A percentile compares a stretch with the other conserved stretches of the same genome.
phyloP scores from a whole-genome alignment of 1,139 yeast species.

The Candida sp. region DNA sequence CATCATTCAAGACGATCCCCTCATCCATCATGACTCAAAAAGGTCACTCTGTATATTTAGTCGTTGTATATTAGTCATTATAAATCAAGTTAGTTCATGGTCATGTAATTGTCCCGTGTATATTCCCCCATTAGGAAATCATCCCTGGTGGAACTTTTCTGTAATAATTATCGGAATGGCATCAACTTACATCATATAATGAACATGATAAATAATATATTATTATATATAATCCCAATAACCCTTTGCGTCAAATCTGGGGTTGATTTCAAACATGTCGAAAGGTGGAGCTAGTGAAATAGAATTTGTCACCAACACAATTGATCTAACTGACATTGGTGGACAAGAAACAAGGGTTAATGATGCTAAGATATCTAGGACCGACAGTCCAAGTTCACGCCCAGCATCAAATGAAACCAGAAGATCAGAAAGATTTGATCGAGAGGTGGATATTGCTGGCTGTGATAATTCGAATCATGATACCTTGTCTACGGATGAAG shows the following conservation, averaged over 20 bases:
- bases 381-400: background rate
- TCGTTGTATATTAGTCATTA: background rate
- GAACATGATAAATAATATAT: too few relatives aligned
- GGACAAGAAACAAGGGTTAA: background rate
- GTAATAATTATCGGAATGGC: too few relatives aligned
- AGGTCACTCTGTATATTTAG: background rate
- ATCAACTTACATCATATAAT: too few relatives aligned
- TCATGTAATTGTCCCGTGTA: background rate
- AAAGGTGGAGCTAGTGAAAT: background rate
- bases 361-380: background rate
- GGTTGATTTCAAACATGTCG: background rate
- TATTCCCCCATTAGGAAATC: background rate
- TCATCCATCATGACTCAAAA: background rate
- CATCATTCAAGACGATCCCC: too few relatives aligned
- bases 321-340: background rate
- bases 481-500: background rate
- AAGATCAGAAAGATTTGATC: background rate
- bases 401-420: background rate
- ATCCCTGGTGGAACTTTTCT: background rate
- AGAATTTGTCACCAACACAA: background rate
- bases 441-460: background rate
- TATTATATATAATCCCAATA: too few relatives aligned
- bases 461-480: background rate
- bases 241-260: too few relatives aligned
- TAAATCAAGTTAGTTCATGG: too few relatives aligned